phyloP scores from a whole-genome alignment of 2,329 filamentous ascomycete genomes.

The Ophiostoma novo-ulmi region DNA sequence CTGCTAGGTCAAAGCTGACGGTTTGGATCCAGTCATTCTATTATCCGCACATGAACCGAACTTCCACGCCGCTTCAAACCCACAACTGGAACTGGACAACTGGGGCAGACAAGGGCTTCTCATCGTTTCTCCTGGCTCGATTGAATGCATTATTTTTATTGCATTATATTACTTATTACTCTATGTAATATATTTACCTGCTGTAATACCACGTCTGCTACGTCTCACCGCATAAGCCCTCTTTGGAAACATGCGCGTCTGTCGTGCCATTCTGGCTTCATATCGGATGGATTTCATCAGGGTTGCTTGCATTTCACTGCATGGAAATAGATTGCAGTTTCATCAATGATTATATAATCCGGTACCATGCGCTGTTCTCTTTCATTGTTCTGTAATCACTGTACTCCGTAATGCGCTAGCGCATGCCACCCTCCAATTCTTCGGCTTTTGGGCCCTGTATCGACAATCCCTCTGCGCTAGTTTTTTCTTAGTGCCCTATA shows the following conservation, averaged over 20 bases:
- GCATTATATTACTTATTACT: not conserved
- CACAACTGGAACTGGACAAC: not conserved
- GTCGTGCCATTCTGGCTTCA: not conserved
- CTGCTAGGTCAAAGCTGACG: not conserved
- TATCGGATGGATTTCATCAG: not conserved
- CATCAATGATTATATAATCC: not conserved
- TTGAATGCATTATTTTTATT: not conserved
- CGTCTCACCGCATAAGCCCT: constrained; percentile 3
- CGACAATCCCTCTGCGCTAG: not conserved
- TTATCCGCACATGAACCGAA: constrained; percentile 5
- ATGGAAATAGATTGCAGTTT: not conserved
- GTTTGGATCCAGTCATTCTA: not conserved
- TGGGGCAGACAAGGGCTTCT: not conserved
- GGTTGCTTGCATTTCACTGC: not conserved
- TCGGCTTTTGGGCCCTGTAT: constrained; percentile 1
- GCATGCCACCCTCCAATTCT: not conserved
- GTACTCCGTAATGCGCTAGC: not conserved
- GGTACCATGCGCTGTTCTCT: not conserved
- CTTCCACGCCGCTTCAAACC: not conserved
- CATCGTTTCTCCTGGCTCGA: not conserved
- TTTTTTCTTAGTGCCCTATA: constrained; percentile 4
- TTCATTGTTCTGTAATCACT: not conserved
- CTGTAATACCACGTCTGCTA: constrained; percentile 2
- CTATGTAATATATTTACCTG: not conserved
- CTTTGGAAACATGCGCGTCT: constrained; percentile 4